Evolutionary conservation across 768 basidiomycete genomes (phyloP), one percentile per base, ranked within the genome.

Genomic region (Agaricus bisporus): DNA sequence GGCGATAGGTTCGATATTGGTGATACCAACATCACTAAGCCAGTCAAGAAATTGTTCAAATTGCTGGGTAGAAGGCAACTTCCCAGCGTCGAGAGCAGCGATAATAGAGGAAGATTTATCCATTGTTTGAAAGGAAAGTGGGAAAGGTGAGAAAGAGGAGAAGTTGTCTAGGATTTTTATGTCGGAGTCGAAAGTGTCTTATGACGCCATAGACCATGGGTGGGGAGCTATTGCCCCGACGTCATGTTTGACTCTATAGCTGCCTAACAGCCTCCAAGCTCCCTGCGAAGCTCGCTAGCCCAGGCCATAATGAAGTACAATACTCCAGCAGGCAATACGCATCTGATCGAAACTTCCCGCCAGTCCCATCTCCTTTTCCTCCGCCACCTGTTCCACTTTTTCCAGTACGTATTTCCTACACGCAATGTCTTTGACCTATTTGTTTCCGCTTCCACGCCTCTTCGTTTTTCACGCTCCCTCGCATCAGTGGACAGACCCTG

Each of bases 231-330:
- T 32, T 11, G 32, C 42, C 1, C 32, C 41, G 41, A 51, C 49
- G 49, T 51, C 49, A 51, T 51, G 39, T 18, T 8, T 49, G 22
- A 37, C 15, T 41, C 28, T 20, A 29, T 38, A 14, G 12, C 38
- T 39, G 38, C 38, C 43, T 42, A 55, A 32, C 52, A 54, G 35
- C 52, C 66, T 37, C 66, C 64, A 63, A 70, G 75, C 63, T 81
- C 79, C 49, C 76, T 65, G 51, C 78, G 68, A 49, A 78, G 55
- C 63, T 73, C 71, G 58, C 78, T 77, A 41, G 75, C 75, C 90
- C 91, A 93, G 11, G 87, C 86, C 84, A 87, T 92, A 14, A 87
- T 70, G 57, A 85, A 81, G 68, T 93, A 93, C 58, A 88, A 70
- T 15, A 85, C 64, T 5, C 83, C 86, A 18, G 85, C 84, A 2